A percentile compares a stretch with the other conserved stretches of the same genome.
Evolutionary conservation across 331 rosid genomes (phyloP).

Genomic region (Pyrus hybrid): DNA sequence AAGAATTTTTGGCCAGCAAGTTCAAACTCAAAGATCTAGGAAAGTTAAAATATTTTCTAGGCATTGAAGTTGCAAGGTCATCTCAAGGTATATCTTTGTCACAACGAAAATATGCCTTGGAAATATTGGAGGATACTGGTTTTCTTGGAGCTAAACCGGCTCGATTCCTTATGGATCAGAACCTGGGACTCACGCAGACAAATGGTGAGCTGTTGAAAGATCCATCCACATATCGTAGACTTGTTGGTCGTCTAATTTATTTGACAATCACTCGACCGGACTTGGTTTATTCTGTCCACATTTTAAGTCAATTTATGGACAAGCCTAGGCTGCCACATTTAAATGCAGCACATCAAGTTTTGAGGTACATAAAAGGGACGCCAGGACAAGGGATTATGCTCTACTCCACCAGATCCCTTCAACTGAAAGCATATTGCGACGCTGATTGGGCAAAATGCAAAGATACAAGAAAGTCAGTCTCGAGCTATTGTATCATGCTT

Average conservation of each 20-base stretch:
- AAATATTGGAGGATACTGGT: neutral
- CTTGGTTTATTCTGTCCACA: neutral
- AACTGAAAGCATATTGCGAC: neutral
- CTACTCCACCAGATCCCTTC: accelerated
- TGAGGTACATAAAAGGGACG: neutral
- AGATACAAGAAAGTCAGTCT: neutral
- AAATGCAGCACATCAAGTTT: neutral
- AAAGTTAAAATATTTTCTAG: neutral
- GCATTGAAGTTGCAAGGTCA: neutral
- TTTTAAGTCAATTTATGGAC: neutral
- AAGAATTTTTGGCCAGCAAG: neutral
- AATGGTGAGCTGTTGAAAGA: neutral
- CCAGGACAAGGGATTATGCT: neutral
- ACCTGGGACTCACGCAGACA: neutral
- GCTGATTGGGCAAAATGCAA: neutral
- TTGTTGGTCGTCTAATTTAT: neutral
- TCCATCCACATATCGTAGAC: neutral
- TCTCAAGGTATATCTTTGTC: neutral
- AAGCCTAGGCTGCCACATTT: accelerated
- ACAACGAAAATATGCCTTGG: neutral
- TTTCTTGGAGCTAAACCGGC: neutral
- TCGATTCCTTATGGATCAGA: neutral
- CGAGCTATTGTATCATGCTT: neutral
- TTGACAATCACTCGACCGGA: accelerated
- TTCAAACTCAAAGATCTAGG: neutral